Evolutionary conservation across 352 stramenopile species (phyloP).

Genomic region (Hyaloperonospora arabidopsidis): DNA sequence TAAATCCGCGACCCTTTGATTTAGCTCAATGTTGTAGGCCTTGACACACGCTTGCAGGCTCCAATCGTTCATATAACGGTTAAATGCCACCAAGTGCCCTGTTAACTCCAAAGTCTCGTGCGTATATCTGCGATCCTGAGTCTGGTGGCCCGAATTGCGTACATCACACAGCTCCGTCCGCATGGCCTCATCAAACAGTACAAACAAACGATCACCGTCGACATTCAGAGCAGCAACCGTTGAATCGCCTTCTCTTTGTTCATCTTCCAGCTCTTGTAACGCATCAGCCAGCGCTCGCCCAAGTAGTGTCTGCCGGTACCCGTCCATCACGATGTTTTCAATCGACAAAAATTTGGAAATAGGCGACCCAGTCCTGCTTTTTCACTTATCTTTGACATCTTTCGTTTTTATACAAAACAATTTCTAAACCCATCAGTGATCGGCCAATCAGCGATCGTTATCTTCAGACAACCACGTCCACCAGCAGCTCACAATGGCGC

Average conservation of each 20-base stretch:
- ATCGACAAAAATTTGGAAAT: not conserved
- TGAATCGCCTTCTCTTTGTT: constrained; percentile 1
- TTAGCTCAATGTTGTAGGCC: constrained; percentile 24
- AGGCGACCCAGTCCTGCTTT: too few relatives aligned
- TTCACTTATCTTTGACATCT: too few relatives aligned
- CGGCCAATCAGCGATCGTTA: constrained; percentile 18
- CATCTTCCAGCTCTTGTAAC: constrained; percentile 45
- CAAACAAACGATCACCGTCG: constrained; percentile 43
- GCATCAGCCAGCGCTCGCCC: constrained; percentile 55
- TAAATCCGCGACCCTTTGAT: constrained; percentile 23
- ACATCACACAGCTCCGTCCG: constrained; percentile 20
- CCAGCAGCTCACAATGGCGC: constrained; percentile 31
- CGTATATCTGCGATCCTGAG: constrained; percentile 26
- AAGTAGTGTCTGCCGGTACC: constrained; percentile 51
- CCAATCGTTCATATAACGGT: constrained; percentile 63
- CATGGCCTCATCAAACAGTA: constrained; percentile 48
- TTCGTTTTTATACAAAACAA: too few relatives aligned
- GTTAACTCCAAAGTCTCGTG: constrained; percentile 40
- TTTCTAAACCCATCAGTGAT: not conserved
- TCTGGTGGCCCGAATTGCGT: constrained; percentile 5
- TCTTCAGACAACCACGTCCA: constrained; percentile 2
- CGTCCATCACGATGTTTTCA: constrained; percentile 36
- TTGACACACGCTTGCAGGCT: constrained; percentile 32
- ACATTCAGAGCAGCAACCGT: constrained; percentile 3
- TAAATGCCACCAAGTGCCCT: constrained; percentile 45